These are phyloP conservation scores for Zygoascus sp. DNA, from an alignment of 1,139 yeast genomes.

Conservation along the genomic window DNA sequence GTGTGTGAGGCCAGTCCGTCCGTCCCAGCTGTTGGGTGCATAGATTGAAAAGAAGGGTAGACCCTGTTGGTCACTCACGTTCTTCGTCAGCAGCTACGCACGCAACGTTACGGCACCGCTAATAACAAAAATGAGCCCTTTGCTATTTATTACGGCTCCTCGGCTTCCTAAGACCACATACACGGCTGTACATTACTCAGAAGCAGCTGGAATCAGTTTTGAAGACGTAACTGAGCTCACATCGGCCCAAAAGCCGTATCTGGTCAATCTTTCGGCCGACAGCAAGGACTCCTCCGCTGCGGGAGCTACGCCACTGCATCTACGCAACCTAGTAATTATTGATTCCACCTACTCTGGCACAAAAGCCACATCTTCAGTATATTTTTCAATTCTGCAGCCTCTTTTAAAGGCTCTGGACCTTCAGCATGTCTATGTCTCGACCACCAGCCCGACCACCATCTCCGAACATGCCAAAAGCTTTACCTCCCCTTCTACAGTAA, in stretches of 20 bases:
- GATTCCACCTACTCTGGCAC: conserved; percentile 35
- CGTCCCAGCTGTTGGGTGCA: too few relatives aligned
- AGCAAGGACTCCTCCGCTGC: not conserved
- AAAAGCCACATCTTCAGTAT: conserved; percentile 27
- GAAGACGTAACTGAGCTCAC: not conserved
- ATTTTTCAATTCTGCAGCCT: conserved; percentile 32
- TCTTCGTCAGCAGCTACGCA: too few relatives aligned
- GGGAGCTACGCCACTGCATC: conserved; percentile 22
- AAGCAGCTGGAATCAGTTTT: not conserved
- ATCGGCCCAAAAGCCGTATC: not conserved
- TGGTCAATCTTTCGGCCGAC: not conserved
- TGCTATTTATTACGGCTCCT: not conserved
- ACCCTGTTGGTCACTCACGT: too few relatives aligned
- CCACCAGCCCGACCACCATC: conserved; percentile 32
- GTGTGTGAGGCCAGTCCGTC: too few relatives aligned
- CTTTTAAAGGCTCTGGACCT: conserved; percentile 33
- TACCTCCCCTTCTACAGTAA: conserved; percentile 40
- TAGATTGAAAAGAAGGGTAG: too few relatives aligned
- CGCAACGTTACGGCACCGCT: too few relatives aligned
- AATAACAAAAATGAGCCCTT: not conserved
- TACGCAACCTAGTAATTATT: conserved; percentile 32
- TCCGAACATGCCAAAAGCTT: conserved; percentile 32
- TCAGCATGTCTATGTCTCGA: conserved; percentile 35
- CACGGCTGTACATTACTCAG: conserved; percentile 2
- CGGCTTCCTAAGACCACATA: not conserved